A percentile compares a stretch with the other conserved stretches of the same genome.
Evolutionary conservation across 805 yeast genomes (phyloP).

Genomic region (Ogataea polymorpha): DNA sequence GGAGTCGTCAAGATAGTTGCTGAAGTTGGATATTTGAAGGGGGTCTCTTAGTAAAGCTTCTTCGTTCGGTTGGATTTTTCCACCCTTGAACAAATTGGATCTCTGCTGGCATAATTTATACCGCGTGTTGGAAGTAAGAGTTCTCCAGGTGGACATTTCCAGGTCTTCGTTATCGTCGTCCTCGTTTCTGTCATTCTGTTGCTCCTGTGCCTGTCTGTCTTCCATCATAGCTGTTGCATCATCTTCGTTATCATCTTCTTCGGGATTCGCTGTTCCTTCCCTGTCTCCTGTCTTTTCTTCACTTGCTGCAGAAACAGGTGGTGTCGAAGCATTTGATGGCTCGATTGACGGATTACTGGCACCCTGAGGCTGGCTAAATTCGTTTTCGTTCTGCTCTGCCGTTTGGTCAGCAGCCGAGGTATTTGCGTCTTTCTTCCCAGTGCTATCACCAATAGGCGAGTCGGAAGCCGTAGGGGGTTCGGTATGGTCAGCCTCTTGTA

Average conservation of each 20-base stretch:
- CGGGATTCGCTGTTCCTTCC: conserved; percentile 15
- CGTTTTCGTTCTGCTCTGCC: not conserved
- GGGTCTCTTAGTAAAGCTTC: conserved; percentile 68
- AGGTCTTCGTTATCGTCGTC: conserved; percentile 65
- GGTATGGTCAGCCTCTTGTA: conserved; percentile 11
- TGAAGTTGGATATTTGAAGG: conserved; percentile 61
- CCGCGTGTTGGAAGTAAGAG: conserved; percentile 73
- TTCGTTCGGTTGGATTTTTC: conserved; percentile 59
- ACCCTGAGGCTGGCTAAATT: not conserved
- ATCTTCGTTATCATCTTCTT: conserved; percentile 40
- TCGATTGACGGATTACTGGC: not conserved
- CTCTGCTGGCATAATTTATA: conserved; percentile 72
- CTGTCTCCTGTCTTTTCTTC: conserved; percentile 17
- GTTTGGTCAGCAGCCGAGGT: not conserved
- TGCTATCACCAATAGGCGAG: not conserved
- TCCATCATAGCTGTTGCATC: conserved; percentile 43
- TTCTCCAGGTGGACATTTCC: conserved; percentile 81
- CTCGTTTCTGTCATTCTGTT: conserved; percentile 20
- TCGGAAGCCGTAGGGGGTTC: conserved; percentile 7
- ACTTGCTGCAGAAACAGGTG: not conserved
- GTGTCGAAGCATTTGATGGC: not conserved
- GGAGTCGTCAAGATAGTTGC: conserved; percentile 41
- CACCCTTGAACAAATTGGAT: conserved; percentile 59
- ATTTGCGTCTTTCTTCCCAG: not conserved
- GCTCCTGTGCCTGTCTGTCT: conserved; percentile 23